Conservation (phyloP, 495 filamentous ascomycete genomes). For the Podospora didyma region DNA sequence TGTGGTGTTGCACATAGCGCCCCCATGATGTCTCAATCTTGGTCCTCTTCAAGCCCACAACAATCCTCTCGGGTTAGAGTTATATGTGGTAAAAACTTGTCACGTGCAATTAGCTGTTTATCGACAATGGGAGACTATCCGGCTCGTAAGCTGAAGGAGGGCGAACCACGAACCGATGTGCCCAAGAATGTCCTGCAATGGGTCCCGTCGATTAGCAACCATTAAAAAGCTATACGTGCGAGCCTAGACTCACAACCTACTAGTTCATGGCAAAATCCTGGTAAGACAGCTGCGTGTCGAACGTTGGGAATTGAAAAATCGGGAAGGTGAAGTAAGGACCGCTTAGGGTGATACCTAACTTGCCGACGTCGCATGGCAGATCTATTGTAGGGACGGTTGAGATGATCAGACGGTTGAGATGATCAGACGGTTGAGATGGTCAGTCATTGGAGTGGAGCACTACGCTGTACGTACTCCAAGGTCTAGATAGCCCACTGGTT, state of each 20-base stretch:
- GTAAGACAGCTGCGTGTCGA: slow-evolving; percentile 9
- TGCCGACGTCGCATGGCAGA: slow-evolving; percentile 8
- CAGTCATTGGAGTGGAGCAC: no score
- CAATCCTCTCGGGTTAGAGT: no score
- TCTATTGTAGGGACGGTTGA: slow-evolving; percentile 9
- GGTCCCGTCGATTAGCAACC: neutral
- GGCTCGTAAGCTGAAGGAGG: slow-evolving; percentile 11
- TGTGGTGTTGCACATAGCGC: no score
- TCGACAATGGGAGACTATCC: slow-evolving; percentile 9
- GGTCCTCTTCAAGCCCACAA: no score
- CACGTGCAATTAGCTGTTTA: no score
- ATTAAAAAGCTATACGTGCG: neutral
- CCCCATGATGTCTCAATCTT: no score
- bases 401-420: slow-evolving; percentile 11
- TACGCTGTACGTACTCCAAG: no score
- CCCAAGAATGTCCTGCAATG: slow-evolving; percentile 3
- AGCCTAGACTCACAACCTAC: slow-evolving; percentile 5
- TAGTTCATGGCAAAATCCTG: slow-evolving; percentile 9
- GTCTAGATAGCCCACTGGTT: no score
- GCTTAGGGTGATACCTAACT: neutral
- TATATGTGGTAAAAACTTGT: no score
- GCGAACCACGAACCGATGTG: slow-evolving; percentile 16
- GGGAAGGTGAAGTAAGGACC: slow-evolving; percentile 6
- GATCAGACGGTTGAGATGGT: no score
- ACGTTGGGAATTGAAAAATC: slow-evolving; percentile 14